Base-by-base conservation (phyloP, 257 asterid species). In the Solanum okadae region DNA sequence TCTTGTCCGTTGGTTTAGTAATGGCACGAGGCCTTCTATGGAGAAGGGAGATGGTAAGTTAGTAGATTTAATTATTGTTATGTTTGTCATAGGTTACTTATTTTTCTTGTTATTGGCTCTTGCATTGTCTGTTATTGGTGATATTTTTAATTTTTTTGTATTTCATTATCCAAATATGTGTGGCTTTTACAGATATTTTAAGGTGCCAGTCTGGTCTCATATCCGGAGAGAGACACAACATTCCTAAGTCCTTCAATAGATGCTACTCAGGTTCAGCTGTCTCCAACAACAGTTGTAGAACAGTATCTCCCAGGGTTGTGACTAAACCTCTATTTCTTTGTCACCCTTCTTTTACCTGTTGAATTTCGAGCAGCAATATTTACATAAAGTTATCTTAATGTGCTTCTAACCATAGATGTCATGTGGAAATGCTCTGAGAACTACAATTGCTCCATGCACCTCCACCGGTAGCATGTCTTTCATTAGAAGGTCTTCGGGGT, bases 41-140 rank as follows among this genome's bases (percentile, higher is more conserved):
- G 90, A 89, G 87, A 92, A 92, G 88, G 88, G 92, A 86, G 93
- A 95, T 87, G 95, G 98, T 93, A 90, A 90, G 92, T 87, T 63
- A 25, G 38, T 84, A 52, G 71, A 44, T 37, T 22, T 88, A 23
- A 12, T 40, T 65, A 82, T 86, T 35, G 27, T n/a, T 83, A 38
- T 14, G 61, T 86, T 67, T 63, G 90, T 73, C 34, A 75, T 61
- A 82, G 73, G 70, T 83, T 18, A 59, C 40, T 84, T 56, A 20
- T 25, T 59, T 78, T 83, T 37, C 86, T 59, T 34, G 49, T 83
- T 29, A 20, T 83, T 10, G 87, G 75, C 87, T 86, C 82, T 23
- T 25, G 29, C 87, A 35, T 87, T 76, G 23, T 6, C 88, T 20
- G 59, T 38, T 83, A 52, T 72, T 84, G 89, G 67, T 71, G 75